phyloP scores from a whole-genome alignment of 192 early-diverging fungal species.

The Entomortierella lignicola region DNA sequence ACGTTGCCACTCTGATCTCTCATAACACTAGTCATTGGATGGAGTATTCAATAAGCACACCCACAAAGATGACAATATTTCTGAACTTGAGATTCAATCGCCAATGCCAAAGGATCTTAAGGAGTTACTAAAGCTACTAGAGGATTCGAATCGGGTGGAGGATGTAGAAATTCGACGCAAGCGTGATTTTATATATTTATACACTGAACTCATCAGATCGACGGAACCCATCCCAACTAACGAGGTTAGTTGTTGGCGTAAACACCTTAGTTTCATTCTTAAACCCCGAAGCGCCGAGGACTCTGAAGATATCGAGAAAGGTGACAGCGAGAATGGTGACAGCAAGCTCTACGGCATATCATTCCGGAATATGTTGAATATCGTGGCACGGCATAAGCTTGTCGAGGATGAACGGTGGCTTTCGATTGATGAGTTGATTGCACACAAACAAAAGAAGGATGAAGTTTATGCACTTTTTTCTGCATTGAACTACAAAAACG shows the following conservation, averaged over 20 bases:
- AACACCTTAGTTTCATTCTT: conserved; percentile 15
- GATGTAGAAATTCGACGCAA: too few relatives aligned
- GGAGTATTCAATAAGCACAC: conserved; percentile 62
- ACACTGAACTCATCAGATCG: conserved; percentile 48
- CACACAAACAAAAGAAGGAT: conserved; percentile 49
- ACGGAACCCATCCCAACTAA: conserved; percentile 44
- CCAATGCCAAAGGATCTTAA: conserved; percentile 38
- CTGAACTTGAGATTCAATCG: conserved; percentile 30
- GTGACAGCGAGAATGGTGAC: conserved; percentile 7
- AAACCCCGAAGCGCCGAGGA: not conserved
- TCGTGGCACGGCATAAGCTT: conserved; percentile 65
- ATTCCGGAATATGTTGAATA: conserved; percentile 66
- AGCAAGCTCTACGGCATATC: conserved; percentile 35
- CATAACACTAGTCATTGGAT: conserved; percentile 54
- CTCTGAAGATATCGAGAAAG: conserved; percentile 38
- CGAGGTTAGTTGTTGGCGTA: too few relatives aligned
- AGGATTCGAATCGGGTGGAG: conserved; percentile 37
- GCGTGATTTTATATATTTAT: conserved; percentile 61
- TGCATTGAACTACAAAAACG: too few relatives aligned
- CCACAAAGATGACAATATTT: conserved; percentile 48
- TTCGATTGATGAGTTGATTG: conserved; percentile 39
- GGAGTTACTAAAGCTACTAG: too few relatives aligned
- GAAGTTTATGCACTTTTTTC: conserved; percentile 38
- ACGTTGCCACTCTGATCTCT: not conserved
- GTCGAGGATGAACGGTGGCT: conserved; percentile 65